Percentiles rank a stretch among this genome's conserved stretches.
Conservation (phyloP, 441 rosid genomes). For the Adansonia grandidieri region DNA sequence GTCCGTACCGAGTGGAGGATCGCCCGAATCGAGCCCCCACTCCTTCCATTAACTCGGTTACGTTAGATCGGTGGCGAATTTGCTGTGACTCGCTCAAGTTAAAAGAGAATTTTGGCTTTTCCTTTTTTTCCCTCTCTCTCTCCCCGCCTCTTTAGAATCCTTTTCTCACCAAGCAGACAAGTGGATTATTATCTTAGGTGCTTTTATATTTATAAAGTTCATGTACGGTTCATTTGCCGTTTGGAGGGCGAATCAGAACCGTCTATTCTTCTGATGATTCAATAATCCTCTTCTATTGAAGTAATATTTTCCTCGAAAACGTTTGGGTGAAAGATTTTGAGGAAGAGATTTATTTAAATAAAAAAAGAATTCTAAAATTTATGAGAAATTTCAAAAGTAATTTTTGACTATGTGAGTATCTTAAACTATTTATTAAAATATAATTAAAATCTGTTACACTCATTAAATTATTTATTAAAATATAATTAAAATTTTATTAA, state of each 20-base stretch:
- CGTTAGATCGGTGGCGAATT: slow-evolving; percentile 29
- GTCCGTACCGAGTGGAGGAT: slow-evolving; percentile 94
- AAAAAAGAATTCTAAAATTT: no score
- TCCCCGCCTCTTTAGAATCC: neutral
- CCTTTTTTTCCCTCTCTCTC: slow-evolving; percentile 12
- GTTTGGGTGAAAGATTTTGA: no score
- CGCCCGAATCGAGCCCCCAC: slow-evolving; percentile 95
- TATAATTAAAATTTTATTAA: no score
- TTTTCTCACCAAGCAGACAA: neutral
- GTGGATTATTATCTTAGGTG: neutral
- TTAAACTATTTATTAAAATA: no score
- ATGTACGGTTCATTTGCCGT: neutral
- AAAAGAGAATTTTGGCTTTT: neutral
- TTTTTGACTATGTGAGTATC: no score
- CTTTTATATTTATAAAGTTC: neutral
- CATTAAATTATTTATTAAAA: no score
- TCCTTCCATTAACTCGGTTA: slow-evolving; percentile 72
- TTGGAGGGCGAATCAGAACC: neutral
- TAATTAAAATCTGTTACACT: no score
- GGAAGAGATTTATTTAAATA: no score
- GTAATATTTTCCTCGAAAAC: no score
- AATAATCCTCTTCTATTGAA: neutral
- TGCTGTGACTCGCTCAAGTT: slow-evolving; percentile 5
- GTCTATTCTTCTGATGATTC: neutral
- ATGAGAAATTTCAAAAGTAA: no score